Evolutionary conservation across 1,284 basidiomycete genomes (phyloP).

Genomic region (Trametes hirsuta): DNA sequence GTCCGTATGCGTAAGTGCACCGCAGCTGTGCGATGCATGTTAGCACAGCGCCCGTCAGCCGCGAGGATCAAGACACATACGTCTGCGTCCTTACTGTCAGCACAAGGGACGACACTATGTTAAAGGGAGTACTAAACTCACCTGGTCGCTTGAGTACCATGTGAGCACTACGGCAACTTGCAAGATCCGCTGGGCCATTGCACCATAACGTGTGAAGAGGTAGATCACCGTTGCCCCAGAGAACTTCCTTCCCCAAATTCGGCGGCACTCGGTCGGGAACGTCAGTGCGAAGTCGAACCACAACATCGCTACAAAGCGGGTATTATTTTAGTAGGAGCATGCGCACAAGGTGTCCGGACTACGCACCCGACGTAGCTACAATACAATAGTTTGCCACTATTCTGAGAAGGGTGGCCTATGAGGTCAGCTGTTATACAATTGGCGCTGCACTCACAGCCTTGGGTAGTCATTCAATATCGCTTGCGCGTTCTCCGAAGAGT

Average conservation of each 20-base stretch:
- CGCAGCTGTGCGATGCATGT: slow-evolving; percentile 1
- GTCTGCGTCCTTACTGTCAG: neutral
- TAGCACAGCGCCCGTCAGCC: neutral
- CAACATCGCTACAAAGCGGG: neutral
- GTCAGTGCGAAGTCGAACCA: slow-evolving; percentile 14
- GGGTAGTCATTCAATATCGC: too few species aligned
- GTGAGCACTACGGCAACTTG: slow-evolving; percentile 3
- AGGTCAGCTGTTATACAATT: too few species aligned
- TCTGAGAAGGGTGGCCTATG: too few species aligned
- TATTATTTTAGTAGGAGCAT: too few species aligned
- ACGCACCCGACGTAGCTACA: too few species aligned
- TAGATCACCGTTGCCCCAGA: slow-evolving; percentile 12
- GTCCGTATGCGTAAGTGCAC: neutral
- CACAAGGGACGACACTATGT: too few species aligned
- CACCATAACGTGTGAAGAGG: slow-evolving; percentile 15
- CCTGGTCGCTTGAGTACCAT: slow-evolving; percentile 5
- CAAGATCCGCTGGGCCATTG: slow-evolving; percentile 9
- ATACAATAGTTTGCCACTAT: too few species aligned
- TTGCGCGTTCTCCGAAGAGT: too few species aligned
- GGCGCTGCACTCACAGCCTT: too few species aligned
- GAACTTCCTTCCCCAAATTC: slow-evolving; percentile 18
- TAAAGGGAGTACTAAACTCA: neutral
- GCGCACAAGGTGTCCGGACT: too few species aligned
- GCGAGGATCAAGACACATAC: neutral
- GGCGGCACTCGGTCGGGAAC: slow-evolving; percentile 5